Percentiles rank a stretch among this genome's conserved stretches.
phyloP scores from a whole-genome alignment of 1,139 yeast species.

The Geotrichum macrosporum region DNA sequence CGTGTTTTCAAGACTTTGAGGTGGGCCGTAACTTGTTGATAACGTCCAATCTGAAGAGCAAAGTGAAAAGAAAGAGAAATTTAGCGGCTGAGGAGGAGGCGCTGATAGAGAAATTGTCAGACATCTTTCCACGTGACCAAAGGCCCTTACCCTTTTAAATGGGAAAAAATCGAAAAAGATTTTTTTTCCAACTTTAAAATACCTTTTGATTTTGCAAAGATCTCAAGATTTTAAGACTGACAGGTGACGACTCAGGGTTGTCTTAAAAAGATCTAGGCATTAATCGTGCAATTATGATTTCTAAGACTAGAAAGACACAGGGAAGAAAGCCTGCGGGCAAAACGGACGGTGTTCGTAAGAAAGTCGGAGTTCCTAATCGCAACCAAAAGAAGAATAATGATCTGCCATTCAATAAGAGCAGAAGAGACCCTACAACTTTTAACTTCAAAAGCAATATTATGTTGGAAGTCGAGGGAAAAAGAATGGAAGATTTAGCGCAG shows the following conservation, averaged over 20 bases:
- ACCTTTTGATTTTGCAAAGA: neutral
- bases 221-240: neutral
- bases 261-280: neutral
- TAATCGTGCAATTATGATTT: no score
- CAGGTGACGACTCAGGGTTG: no score
- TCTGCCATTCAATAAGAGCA: conserved; percentile 11
- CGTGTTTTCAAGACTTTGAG: neutral
- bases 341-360: conserved; percentile 14
- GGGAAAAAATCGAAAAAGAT: no score
- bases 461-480: conserved; percentile 71
- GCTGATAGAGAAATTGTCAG: neutral
- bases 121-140: no score
- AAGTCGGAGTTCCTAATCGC: conserved; percentile 8
- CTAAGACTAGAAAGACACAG: conserved; percentile 3
- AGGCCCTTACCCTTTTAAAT: no score
- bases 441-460: conserved; percentile 80
- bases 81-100: neutral
- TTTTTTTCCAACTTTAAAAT: no score
- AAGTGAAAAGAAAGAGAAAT: neutral
- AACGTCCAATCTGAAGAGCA: conserved; percentile 1
- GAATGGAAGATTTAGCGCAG: conserved; percentile 42
- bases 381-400: conserved; percentile 7
- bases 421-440: conserved; percentile 3
- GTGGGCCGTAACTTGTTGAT: neutral
- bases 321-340: conserved; percentile 5